Evolutionary conservation across 192 early-diverging fungal species (phyloP), one percentile per base, ranked within the genome.

Genomic region (Umbelopsis ramanniana): DNA sequence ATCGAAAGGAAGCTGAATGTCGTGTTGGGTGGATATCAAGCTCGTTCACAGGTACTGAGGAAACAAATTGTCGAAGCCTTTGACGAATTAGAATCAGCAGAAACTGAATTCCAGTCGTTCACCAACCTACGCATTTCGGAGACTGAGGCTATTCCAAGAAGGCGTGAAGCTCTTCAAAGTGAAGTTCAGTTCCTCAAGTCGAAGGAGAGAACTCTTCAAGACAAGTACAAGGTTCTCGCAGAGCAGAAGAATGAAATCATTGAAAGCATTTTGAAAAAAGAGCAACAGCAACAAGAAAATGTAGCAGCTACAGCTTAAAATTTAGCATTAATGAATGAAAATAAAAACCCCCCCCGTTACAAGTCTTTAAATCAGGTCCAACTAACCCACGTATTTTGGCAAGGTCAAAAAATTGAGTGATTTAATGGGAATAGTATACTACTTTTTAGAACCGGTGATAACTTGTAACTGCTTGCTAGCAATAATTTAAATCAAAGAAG

Each of bases 21-120:
- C 17, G 83, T 84, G 8, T 78, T 97, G 48, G 96, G 96, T 55
- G 96, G 96, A 33, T 95, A 96, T 78, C 87, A 93, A 82, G 75
- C 85, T 6, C 88, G 95, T 37, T 83, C 90, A 14, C 84, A 83
- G 55, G 73, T 85, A 66, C 73, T 97, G 23, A 48, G 76, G n/a
- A 86, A 88, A 19, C 88, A 94, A 50, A 81, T 93, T 12, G 43
- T 70, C 0, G 77, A 81, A 9, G 79, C 84, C 0, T 88, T 82
- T 76, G 86, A 89, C 46, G 89, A 89, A 47, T 73, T 88, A 29
- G 85, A 89, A 68, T 77, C 87, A 37, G 76, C 82, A 3, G 78
- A 81, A 63, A 57, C 90, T 14, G 92, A 94, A 74, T 74, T 84
- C 10, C 72, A 82, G 4, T 89, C 87, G 55, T 92, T 93, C 74